phyloP scores from a whole-genome alignment of 345 rosid species.

The Acer negundo region DNA sequence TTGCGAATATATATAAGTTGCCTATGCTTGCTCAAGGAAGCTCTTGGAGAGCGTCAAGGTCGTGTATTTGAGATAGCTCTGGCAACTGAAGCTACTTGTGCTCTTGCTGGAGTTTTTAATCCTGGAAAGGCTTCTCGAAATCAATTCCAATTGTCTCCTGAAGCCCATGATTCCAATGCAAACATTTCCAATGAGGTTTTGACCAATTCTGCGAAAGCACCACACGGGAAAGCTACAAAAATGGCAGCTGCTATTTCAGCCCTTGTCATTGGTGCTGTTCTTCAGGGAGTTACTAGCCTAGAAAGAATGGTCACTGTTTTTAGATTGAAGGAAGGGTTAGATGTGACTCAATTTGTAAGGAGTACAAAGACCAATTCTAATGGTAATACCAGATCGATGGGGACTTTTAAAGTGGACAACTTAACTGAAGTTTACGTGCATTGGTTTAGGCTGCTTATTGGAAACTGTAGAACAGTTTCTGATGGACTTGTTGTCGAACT shows the following conservation, averaged over 20 bases:
- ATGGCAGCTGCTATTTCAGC: constrained; percentile 82
- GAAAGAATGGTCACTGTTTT: constrained; percentile 90
- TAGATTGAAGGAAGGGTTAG: constrained; percentile 82
- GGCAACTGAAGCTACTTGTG: constrained; percentile 84
- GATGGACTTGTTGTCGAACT: constrained; percentile 91
- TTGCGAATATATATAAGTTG: constrained; percentile 81
- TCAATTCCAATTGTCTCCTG: constrained; percentile 81
- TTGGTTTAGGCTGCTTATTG: constrained; percentile 92
- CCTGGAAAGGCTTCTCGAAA: constrained; percentile 83
- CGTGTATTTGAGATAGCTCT: constrained; percentile 96
- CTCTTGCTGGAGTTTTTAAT: constrained; percentile 61
- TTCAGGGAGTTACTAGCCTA: constrained; percentile 88
- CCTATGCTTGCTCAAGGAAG: constrained; percentile 83
- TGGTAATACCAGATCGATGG: constrained; percentile 72
- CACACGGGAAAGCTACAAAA: constrained; percentile 57
- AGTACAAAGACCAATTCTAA: constrained; percentile 71
- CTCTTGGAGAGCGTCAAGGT: constrained; percentile 96
- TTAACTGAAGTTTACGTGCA: constrained; percentile 74
- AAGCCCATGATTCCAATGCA: constrained; percentile 59
- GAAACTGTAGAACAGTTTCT: constrained; percentile 81
- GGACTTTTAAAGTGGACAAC: constrained; percentile 64
- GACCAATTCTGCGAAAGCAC: constrained; percentile 47
- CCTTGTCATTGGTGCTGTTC: constrained; percentile 76
- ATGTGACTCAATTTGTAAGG: constrained; percentile 81
- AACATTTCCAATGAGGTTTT: constrained; percentile 46